Conservation (phyloP, 106 monocot genomes). For the Acorus calamus region DNA sequence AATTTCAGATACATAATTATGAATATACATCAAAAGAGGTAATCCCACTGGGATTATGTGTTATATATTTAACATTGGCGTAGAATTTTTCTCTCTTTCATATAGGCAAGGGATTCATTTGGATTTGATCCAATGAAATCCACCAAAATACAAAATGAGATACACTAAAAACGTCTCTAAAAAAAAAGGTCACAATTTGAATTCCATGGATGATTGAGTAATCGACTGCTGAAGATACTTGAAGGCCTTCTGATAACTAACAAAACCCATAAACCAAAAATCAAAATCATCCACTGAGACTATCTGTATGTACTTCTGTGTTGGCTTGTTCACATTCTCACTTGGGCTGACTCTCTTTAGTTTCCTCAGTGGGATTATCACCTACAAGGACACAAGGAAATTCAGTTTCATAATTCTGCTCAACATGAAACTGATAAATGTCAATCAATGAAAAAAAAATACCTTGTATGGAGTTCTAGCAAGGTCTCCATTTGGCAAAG, state of each 20-base stretch:
- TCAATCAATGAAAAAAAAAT: not conserved
- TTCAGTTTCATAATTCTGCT: too few species aligned
- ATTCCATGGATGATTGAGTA: too few species aligned
- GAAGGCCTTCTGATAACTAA: conserved; percentile 38
- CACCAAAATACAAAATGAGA: too few species aligned
- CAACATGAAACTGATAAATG: not conserved
- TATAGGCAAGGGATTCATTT: too few species aligned
- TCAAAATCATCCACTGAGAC: conserved; percentile 45
- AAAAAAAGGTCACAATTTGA: too few species aligned
- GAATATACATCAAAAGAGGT: too few species aligned
- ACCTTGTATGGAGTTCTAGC: conserved; percentile 24
- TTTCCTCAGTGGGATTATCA: conserved; percentile 34
- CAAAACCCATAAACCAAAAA: conserved; percentile 66
- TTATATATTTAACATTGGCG: too few species aligned
- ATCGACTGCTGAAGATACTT: conserved; percentile 28
- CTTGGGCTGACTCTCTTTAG: conserved; percentile 33
- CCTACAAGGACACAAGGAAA: conserved; percentile 7
- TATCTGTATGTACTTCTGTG: conserved; percentile 45
- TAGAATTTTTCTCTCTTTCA: too few species aligned
- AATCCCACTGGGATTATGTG: too few species aligned
- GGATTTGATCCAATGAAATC: too few species aligned
- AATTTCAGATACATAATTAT: too few species aligned
- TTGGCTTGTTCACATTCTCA: conserved; percentile 39
- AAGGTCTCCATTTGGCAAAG: conserved; percentile 14
- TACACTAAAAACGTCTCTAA: too few species aligned